A percentile compares a stretch with the other conserved stretches of the same genome.
Conservation (phyloP, 345 rosid genomes). For the Eutrema heterophyllum region DNA sequence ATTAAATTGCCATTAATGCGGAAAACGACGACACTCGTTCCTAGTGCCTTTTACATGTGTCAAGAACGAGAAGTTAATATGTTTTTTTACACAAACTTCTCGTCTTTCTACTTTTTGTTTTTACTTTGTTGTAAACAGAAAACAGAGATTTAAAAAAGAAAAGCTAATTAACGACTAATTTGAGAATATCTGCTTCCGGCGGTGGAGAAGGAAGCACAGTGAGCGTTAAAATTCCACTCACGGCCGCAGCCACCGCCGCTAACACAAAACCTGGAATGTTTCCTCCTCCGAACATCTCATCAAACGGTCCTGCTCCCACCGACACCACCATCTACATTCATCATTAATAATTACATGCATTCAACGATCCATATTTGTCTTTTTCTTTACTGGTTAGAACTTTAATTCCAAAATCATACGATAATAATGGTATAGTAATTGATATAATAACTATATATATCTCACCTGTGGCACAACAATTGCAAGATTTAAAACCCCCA, state of each 20-base stretch:
- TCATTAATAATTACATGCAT: background rate
- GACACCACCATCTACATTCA: slow-evolving; percentile 67
- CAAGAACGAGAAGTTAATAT: background rate
- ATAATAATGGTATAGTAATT: background rate
- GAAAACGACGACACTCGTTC: slow-evolving; percentile 4
- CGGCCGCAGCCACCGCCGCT: slow-evolving; percentile 61
- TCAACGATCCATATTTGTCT: background rate
- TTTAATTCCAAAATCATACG: background rate
- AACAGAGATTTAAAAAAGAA: background rate
- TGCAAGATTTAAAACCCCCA: slow-evolving; percentile 76
- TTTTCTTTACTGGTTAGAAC: background rate
- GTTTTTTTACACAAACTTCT: background rate
- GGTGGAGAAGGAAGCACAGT: slow-evolving; percentile 67
- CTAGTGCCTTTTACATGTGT: slow-evolving; percentile 13
- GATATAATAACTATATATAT: background rate
- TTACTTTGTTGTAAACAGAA: background rate
- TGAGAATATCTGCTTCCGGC: slow-evolving; percentile 32
- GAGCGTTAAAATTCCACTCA: slow-evolving; percentile 49
- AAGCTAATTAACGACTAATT: background rate
- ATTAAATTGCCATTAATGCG: background rate
- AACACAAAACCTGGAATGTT: slow-evolving; percentile 62
- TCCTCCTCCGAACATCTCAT: slow-evolving; percentile 73
- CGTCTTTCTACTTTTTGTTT: background rate
- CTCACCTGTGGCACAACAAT: slow-evolving; percentile 77
- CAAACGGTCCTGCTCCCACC: slow-evolving; percentile 56